Conservation (phyloP, 257 asterid species). For the Solanum virginianum region DNA sequence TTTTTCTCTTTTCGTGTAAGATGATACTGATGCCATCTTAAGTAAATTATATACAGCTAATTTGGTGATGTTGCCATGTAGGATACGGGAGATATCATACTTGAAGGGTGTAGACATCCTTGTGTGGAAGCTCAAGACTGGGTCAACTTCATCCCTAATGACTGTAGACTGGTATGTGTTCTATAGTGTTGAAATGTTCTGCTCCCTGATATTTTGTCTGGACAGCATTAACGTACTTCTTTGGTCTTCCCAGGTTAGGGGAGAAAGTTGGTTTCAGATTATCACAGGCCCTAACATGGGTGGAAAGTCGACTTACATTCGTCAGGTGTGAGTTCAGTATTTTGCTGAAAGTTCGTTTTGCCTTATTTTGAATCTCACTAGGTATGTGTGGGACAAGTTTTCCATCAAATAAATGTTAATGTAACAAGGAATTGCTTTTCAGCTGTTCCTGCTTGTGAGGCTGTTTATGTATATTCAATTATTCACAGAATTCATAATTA, state of each 20-base stretch:
- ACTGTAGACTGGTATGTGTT: conserved; percentile 77
- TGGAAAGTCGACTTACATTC: conserved; percentile 90
- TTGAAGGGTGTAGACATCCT: conserved; percentile 97
- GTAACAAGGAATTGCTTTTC: not conserved
- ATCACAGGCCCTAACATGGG: conserved; percentile 99
- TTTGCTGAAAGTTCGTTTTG: not conserved
- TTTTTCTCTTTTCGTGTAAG: not conserved
- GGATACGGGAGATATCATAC: conserved; percentile 80
- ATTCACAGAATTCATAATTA: not conserved
- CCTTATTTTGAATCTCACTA: not conserved
- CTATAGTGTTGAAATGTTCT: conserved; percentile 5
- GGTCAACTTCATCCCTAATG: conserved; percentile 97
- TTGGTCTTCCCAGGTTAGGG: conserved; percentile 53
- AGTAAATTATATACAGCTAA: not conserved
- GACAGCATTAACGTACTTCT: conserved; percentile 4
- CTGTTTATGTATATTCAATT: not conserved
- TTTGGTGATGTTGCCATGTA: conserved; percentile 15
- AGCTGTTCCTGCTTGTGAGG: not conserved
- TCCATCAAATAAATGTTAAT: not conserved
- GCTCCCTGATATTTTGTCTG: conserved; percentile 1
- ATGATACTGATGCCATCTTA: not conserved
- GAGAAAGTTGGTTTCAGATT: conserved; percentile 92
- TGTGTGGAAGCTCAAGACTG: conserved; percentile 99
- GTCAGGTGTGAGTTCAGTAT: conserved; percentile 46
- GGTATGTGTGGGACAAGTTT: not conserved